Conservation (phyloP, 2,329 filamentous ascomycete genomes). For the Cladophialophora yegresii region DNA sequence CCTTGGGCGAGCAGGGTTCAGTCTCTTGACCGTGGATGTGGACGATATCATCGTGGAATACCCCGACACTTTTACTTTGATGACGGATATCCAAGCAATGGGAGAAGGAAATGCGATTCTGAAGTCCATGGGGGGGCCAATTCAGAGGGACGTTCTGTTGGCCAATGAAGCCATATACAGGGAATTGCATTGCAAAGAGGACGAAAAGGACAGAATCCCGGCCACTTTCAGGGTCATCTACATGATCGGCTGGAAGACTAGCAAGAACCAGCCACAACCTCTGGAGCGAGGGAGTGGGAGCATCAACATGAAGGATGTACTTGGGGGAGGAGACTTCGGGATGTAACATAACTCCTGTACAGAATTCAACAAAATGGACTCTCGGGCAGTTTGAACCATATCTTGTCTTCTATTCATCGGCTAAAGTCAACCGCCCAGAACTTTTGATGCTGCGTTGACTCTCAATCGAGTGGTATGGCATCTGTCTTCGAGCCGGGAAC, state of each 20-base stretch:
- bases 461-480: slow-evolving; percentile 13
- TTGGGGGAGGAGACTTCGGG: slow-evolving; percentile 52
- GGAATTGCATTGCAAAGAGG: slow-evolving; percentile 77
- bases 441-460: neutral
- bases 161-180: slow-evolving; percentile 88
- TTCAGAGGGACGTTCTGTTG: slow-evolving; percentile 79
- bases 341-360: slow-evolving; percentile 20
- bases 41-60: slow-evolving; percentile 97
- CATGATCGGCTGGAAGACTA: slow-evolving; percentile 98
- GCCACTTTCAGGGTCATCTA: slow-evolving; percentile 95
- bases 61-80: slow-evolving; percentile 82
- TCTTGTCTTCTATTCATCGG: slow-evolving; percentile 14
- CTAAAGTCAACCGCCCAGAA: neutral
- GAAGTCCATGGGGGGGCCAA: slow-evolving; percentile 68
- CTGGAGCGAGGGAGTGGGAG: slow-evolving; percentile 81
- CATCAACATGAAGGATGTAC: slow-evolving; percentile 82
- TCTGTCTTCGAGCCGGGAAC: slow-evolving; percentile 19
- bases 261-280: slow-evolving; percentile 74
- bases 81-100: slow-evolving; percentile 95
- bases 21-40: slow-evolving; percentile 92
- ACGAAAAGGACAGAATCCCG: slow-evolving; percentile 58
- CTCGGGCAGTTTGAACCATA: slow-evolving; percentile 1
- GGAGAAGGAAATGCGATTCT: slow-evolving; percentile 89
- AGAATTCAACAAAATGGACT: slow-evolving; percentile 1
- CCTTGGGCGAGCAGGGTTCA: slow-evolving; percentile 84